These are phyloP conservation scores for Orbilia blumenaviensis DNA, from an alignment of 2,329 filamentous ascomycete species.

Conservation along the genomic window DNA sequence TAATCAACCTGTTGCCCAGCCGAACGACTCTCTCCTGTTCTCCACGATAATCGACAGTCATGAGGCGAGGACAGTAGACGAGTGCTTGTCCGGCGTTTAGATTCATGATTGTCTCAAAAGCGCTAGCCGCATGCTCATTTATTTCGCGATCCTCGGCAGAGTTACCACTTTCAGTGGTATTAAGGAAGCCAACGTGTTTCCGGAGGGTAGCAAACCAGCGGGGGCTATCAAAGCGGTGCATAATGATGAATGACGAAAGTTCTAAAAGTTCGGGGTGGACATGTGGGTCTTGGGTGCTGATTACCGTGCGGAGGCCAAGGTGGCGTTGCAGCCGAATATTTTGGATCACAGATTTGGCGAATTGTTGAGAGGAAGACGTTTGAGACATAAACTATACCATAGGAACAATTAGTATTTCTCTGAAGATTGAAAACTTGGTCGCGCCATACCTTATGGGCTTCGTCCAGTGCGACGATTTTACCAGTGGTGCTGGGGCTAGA, in stretches of 20 bases:
- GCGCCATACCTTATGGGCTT: slow-evolving; percentile 72
- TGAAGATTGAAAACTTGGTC: no score
- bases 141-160: neutral
- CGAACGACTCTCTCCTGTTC: neutral
- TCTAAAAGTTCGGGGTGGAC: slow-evolving; percentile 74
- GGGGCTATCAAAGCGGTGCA: slow-evolving; percentile 76
- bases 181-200: slow-evolving; percentile 58
- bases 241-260: slow-evolving; percentile 75
- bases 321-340: slow-evolving; percentile 78
- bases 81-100: slow-evolving; percentile 64
- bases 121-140: neutral
- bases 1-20: slow-evolving; percentile 6
- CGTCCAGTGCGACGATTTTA: slow-evolving; percentile 73
- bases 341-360: slow-evolving; percentile 71
- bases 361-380: slow-evolving; percentile 66
- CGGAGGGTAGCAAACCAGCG: slow-evolving; percentile 67
- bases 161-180: neutral
- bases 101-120: slow-evolving; percentile 64
- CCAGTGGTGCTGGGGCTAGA: slow-evolving; percentile 63
- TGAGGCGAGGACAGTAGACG: slow-evolving; percentile 23
- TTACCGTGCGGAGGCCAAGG: slow-evolving; percentile 71
- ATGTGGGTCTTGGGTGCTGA: slow-evolving; percentile 81
- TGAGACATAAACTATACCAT: slow-evolving; percentile 39
- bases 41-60: neutral
- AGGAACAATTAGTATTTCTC: neutral